Conservation (phyloP, 1,284 basidiomycete genomes). For the Ustilago lituana region DNA sequence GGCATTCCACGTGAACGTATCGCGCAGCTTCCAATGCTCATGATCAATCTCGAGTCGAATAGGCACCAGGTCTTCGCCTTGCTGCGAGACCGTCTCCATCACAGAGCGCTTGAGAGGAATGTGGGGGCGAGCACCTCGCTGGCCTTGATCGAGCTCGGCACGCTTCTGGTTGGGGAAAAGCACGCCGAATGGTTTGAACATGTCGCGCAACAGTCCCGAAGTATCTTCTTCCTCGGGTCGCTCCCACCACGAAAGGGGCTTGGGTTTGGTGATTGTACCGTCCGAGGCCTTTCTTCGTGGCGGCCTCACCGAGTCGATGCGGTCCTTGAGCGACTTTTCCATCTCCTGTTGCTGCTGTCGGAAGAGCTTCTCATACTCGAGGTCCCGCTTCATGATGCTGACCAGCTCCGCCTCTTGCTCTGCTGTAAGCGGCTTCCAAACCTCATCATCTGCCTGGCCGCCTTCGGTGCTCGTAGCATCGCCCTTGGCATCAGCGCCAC, state of each 20-base stretch:
- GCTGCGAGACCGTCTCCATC: conserved; percentile 73
- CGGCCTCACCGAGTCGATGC: conserved; percentile 50
- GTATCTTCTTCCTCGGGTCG: conserved; percentile 46
- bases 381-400: conserved; percentile 72
- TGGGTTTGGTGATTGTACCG: conserved; percentile 37
- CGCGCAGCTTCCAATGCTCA: conserved; percentile 85
- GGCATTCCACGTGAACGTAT: conserved; percentile 97
- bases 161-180: conserved; percentile 59
- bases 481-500: conserved; percentile 70
- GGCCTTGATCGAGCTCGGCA: conserved; percentile 73
- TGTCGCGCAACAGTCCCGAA: conserved; percentile 29
- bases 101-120: conserved; percentile 66
- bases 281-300: conserved; percentile 30
- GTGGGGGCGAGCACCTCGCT: conserved; percentile 50
- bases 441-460: conserved; percentile 20
- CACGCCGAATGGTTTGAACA: conserved; percentile 47
- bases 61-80: conserved; percentile 84
- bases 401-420: conserved; percentile 71
- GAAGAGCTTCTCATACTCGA: conserved; percentile 69
- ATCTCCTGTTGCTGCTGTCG: conserved; percentile 56
- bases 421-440: conserved; percentile 69
- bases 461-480: conserved; percentile 12
- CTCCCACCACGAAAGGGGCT: conserved; percentile 62
- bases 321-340: conserved; percentile 50
- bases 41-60: conserved; percentile 95